Conservation (phyloP, 352 stramenopile species). For the Phytophthora podocarpi region DNA sequence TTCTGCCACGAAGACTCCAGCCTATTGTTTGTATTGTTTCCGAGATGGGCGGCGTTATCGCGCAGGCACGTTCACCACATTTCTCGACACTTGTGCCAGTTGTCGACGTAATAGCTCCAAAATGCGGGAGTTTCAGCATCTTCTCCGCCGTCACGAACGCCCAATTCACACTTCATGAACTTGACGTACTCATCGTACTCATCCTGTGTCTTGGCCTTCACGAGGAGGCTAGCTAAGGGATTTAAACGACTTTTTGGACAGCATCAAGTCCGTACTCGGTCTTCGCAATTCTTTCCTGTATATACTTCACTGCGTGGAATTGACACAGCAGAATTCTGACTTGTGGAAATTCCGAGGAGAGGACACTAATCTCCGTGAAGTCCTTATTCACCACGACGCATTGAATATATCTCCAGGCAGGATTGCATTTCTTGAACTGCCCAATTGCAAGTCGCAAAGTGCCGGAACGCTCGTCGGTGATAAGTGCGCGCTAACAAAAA, state of each 20-base stretch:
- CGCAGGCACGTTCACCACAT: slow-evolving; percentile 15
- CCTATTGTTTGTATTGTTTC: slow-evolving; percentile 28
- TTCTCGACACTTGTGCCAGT: slow-evolving; percentile 9
- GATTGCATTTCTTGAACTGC: slow-evolving; percentile 23
- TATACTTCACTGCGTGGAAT: slow-evolving; percentile 28
- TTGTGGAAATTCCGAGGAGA: not conserved
- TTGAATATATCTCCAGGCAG: not conserved
- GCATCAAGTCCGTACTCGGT: slow-evolving; percentile 1
- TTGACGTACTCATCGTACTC: not conserved
- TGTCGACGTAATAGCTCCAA: slow-evolving; percentile 14
- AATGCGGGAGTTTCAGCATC: not conserved
- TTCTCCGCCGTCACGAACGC: not conserved
- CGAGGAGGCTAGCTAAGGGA: not conserved
- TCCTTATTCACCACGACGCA: slow-evolving; percentile 32
- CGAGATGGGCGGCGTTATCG: not conserved
- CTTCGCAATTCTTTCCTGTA: slow-evolving; percentile 2
- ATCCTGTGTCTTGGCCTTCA: not conserved
- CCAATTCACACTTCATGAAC: not conserved
- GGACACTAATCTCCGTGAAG: slow-evolving; percentile 34
- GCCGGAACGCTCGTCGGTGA: slow-evolving; percentile 4
- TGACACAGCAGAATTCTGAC: slow-evolving; percentile 23
- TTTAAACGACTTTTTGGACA: not conserved
- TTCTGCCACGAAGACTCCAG: slow-evolving; percentile 13
- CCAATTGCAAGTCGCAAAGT: slow-evolving; percentile 2
- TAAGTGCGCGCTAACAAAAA: slow-evolving; percentile 7